Base-by-base conservation (phyloP, 1,284 basidiomycete species). In the Naganishia liquefaciens region DNA sequence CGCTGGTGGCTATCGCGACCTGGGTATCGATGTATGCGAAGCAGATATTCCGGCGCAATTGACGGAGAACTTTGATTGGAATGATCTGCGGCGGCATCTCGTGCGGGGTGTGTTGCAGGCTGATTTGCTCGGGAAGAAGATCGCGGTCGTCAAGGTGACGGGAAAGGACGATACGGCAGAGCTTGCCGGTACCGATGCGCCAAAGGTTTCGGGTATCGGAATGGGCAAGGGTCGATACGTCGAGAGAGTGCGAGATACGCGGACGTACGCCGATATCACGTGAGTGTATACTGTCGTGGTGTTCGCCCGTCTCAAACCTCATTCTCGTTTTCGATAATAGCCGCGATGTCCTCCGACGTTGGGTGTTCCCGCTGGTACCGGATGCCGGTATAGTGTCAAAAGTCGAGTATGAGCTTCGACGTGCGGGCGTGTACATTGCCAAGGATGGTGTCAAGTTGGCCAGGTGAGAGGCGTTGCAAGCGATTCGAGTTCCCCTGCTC, bases 21-120 rank as follows among this genome's bases (percentile, higher is more conserved):
- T 82, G 39, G 81, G 81, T 11, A 74, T 82, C 54, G 81, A 82
- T 66, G 79, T 83, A 39, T 83, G 82, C 73, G 79, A 79, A 61
- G 76, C 78, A 21, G 81, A 82, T 67, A 80, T 98, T 23, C 93
- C 93, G 0, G 95, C 94, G 0, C 80, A 98, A 5, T 99, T 98
- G 80, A 94, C 96, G 72, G 96, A 99, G 79, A 99, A 99, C 80
- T 99, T 99, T 76, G 96, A 99, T 80, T 99, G 96, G 75, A 88
- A 89, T 53, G 90, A 93, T 77, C 84, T 98, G 68, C 86, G 93
- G 63, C 83, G 87, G 69, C 93, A 99, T 79, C 97, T 99, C 74
- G 90, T 99, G 27, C 90, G 93, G 72, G 95, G 95, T n/a, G 87
- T 99, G 50, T 83, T 99, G 65, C 96, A 92, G 0, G 95, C 91